Percentiles rank a stretch among this genome's conserved stretches.
Evolutionary conservation across 1,284 basidiomycete genomes (phyloP).

Genomic region (Rugosomyces carneus): DNA sequence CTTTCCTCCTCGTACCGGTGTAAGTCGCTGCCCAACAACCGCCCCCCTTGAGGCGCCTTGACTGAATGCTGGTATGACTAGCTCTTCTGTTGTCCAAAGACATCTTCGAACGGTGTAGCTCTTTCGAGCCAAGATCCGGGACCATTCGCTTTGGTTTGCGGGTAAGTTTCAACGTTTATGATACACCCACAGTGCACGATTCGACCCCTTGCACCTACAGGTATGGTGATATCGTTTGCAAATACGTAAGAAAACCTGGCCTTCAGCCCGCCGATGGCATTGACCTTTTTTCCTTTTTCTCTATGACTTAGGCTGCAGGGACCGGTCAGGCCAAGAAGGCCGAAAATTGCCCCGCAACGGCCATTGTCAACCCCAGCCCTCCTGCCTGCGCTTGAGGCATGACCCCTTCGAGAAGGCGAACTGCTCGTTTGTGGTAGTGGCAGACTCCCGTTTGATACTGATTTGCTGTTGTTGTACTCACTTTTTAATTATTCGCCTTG

Average conservation of each 20-base stretch:
- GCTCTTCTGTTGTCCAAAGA: constrained; percentile 4
- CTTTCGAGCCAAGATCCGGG: constrained; percentile 2
- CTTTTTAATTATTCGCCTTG: too few species aligned
- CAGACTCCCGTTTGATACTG: too few species aligned
- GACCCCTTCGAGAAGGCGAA: too few species aligned
- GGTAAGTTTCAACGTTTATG: not conserved
- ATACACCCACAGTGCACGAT: not conserved
- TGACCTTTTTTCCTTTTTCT: not conserved
- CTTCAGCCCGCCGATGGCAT: not conserved
- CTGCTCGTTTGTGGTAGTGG: too few species aligned
- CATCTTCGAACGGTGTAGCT: not conserved
- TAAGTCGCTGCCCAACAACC: not conserved
- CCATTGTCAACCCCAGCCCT: not conserved
- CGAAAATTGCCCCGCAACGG: constrained; percentile 1
- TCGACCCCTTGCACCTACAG: not conserved
- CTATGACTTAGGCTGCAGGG: not conserved
- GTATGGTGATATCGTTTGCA: constrained; percentile 1
- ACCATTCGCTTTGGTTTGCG: constrained; percentile 2
- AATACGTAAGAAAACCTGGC: constrained; percentile 2
- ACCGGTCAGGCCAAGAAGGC: not conserved
- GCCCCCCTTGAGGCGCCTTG: too few species aligned
- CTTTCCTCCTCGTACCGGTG: not conserved
- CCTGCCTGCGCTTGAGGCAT: not conserved
- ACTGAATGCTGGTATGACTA: too few species aligned
- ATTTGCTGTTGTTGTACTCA: too few species aligned